Base-by-base conservation (phyloP, 768 basidiomycete genomes). In the Saitozyma podzolica region DNA sequence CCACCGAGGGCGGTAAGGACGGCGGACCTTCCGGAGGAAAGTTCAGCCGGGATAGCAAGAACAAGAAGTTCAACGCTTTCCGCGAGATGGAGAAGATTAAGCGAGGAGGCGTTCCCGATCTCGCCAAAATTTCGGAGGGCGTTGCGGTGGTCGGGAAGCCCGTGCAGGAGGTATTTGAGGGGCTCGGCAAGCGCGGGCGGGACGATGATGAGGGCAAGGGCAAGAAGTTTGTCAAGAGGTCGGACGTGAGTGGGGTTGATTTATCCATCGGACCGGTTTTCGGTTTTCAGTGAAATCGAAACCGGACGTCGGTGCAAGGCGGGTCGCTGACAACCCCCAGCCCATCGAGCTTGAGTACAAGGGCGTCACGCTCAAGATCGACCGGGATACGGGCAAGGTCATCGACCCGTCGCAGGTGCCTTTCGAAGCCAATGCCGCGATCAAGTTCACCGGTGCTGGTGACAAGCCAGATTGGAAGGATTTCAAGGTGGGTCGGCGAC, bases 21-120 rank as follows among this genome's bases (percentile, higher is more conserved):
- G 56, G 50, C 29, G 13, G 37, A 2, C 39, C 43, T 6, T 14
- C 57, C 40, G 63, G 55, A 40, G 47, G 47, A 9, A 57, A 54
- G 10, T 8, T 39, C 16, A n/a, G 49, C 51, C 40, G 45, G 17
- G 56, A 47, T 48, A 48, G 56, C 16, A 43, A 43, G 14, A 43
- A n/a, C 50, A 55, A 58, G 20, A 77, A 76, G 58, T 80, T 78
- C 74, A 80, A 79, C 70, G 79, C 79, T 17, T 79, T 80, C 75
- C 69, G 65, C 48, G 77, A 79, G 62, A 70, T 79, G 69, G 76
- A 69, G 39, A 68, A 69, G 42, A 66, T 76, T 49, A 69, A 73
- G 63, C 63, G 65, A 45, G 74, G 76, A 2, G 61, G 64, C 0
- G 50, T 55, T 40, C 67, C 66, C 20, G 56, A 71, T 55, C 59